phyloP scores from a whole-genome alignment of 2,329 filamentous ascomycete species.

The Juglanconis oblonga region DNA sequence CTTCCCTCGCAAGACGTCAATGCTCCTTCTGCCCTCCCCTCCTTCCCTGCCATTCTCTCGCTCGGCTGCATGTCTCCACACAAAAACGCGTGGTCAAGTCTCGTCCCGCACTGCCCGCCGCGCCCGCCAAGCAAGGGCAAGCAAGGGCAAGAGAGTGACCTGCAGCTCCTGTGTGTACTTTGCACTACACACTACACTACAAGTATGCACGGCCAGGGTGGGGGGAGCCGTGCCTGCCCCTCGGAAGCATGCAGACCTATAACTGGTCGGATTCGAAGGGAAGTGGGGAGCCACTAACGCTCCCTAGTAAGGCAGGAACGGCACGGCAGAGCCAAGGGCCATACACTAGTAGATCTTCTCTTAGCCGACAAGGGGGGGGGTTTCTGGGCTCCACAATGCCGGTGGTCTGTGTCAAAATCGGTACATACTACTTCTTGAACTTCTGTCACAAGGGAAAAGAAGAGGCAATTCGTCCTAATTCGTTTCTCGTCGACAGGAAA shows the following conservation, averaged over 20 bases:
- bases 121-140: neutral
- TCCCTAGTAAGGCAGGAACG: constrained; percentile 7
- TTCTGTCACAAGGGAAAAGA: too few species aligned
- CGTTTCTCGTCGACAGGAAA: too few species aligned
- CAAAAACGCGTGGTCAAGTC: neutral
- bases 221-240: too few species aligned
- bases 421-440: too few species aligned
- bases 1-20: neutral
- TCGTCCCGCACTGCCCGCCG: neutral
- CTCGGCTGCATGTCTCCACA: neutral
- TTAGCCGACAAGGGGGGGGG: too few species aligned
- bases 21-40: neutral
- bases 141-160: neutral
- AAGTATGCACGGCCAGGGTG: neutral
- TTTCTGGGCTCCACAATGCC: too few species aligned
- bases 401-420: neutral
- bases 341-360: neutral
- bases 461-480: too few species aligned
- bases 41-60: neutral
- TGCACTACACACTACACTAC: too few species aligned
- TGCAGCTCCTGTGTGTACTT: neutral
- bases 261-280: neutral
- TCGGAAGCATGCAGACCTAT: neutral
- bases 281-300: neutral
- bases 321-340: constrained; percentile 5